Base-by-base conservation (phyloP, 805 yeast genomes). In the Komagataella phaffii region DNA sequence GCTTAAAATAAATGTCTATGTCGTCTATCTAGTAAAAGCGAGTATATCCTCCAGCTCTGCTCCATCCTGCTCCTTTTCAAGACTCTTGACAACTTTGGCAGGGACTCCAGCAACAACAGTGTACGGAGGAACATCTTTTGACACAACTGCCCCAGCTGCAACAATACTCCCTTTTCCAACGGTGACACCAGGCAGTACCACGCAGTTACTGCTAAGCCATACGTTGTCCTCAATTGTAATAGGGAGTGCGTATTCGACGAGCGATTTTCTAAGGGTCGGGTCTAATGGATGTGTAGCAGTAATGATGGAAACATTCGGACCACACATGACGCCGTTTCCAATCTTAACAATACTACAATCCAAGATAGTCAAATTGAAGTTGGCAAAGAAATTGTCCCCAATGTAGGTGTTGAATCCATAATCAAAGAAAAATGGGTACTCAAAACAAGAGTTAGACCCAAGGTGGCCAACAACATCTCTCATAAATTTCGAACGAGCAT, bases 71-170 rank as follows among this genome's bases (percentile, higher is more conserved):
- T 45, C n/a, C 23, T 17, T 14, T 14, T 48, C 51, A 17, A 51
- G 17, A n/a, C 18, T 36, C 24, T 24, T 51, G 12, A 48, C 30
- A 14, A 51, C 53, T 19, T 45, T 51, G 44, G 76, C 60, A 0
- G 88, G 90, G 18, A 71, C 71, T 0, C 90, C 90, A n/a, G 69
- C 83, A 12, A 76, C 83, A 17, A 83, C 75, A 0, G 76, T 66
- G 53, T 72, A 67, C 2, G 75, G 66, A 0, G 85, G 83, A 24
- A 83, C 74, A 53, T 74, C 77, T 52, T 68, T 76, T 17, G 75
- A 72, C 19, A 85, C 88, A 2, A 82, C 81, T 6, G 83, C 67
- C 3, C 87, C 88, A 3, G 89, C 87, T 2, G 83, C 90, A 46
- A 84, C 70, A 1, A 80, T 79, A 3, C 74, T 72, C 7, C 77